Percentiles rank a stretch among this genome's conserved stretches.
Evolutionary conservation across 2,329 filamentous ascomycete species (phyloP).

Genomic region (Fusarium metavorans): DNA sequence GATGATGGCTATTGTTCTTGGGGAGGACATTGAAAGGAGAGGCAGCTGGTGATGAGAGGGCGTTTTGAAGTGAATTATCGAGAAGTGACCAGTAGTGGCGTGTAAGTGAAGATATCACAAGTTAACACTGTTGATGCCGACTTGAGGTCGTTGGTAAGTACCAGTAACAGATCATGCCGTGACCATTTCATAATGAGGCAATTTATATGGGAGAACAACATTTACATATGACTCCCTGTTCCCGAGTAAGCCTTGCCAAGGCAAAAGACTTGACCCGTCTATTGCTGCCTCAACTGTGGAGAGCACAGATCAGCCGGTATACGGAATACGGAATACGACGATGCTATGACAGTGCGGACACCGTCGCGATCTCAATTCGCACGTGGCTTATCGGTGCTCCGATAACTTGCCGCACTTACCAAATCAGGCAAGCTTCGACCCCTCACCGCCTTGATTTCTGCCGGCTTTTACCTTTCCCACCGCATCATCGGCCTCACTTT

Average conservation of each 20-base stretch:
- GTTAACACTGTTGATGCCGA: not conserved
- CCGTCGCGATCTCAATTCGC: slow-evolving; percentile 1
- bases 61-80: not conserved
- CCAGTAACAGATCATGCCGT: not conserved
- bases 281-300: not conserved
- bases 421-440: slow-evolving; percentile 1
- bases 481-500: slow-evolving; percentile 27
- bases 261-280: not conserved
- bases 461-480: slow-evolving; percentile 10
- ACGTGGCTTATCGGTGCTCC: slow-evolving; percentile 17
- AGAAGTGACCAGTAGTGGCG: not conserved
- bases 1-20: slow-evolving; percentile 33
- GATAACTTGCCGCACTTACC: slow-evolving; percentile 12
- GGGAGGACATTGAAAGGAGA: not conserved
- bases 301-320: not conserved
- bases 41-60: not conserved
- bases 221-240: not conserved
- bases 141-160: not conserved
- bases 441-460: slow-evolving; percentile 43
- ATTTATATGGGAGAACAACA: not conserved
- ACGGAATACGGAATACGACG: slow-evolving; percentile 5
- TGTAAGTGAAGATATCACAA: not conserved
- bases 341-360: slow-evolving; percentile 10
- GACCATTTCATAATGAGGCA: not conserved
- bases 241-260: not conserved